phyloP scores from a whole-genome alignment of 225 moss, liverwort and hornwort genomes.

The Physcomitrium patens region DNA sequence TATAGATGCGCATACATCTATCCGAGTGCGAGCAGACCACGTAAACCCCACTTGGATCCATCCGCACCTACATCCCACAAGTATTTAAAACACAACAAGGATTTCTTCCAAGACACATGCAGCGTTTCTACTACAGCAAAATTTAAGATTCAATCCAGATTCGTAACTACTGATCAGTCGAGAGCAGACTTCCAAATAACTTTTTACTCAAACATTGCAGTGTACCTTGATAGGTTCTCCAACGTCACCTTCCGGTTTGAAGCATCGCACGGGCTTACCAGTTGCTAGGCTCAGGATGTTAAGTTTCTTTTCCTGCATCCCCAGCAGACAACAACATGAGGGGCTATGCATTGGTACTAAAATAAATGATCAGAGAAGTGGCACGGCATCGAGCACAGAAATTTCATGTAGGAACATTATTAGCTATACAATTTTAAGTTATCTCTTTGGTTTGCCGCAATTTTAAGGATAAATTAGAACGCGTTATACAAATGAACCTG shows the following conservation, averaged over 20 bases:
- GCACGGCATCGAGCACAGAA: constrained; percentile 14
- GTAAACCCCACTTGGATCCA: constrained; percentile 66
- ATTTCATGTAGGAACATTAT: background rate
- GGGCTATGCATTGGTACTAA: background rate
- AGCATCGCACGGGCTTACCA: constrained; percentile 60
- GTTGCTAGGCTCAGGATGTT: constrained; percentile 58
- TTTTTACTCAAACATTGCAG: background rate
- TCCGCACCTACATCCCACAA: constrained; percentile 44
- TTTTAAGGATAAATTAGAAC: constrained; percentile 5
- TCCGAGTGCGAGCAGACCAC: constrained; percentile 65
- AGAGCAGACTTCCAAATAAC: background rate
- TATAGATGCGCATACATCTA: constrained; percentile 54
- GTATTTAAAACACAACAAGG: constrained; percentile 6
- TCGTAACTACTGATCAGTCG: background rate
- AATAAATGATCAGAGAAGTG: background rate
- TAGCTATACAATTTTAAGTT: background rate
- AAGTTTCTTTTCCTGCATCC: constrained; percentile 71
- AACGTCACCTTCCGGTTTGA: constrained; percentile 64
- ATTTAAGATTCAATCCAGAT: background rate
- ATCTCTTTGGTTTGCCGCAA: constrained; percentile 12
- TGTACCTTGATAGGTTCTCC: constrained; percentile 68
- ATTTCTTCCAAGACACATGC: background rate
- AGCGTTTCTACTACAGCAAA: constrained; percentile 4
- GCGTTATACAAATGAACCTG: background rate
- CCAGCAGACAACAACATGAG: constrained; percentile 26